A percentile compares a stretch with the other conserved stretches of the same genome.
phyloP scores from a whole-genome alignment of 495 filamentous ascomycete genomes.

The Cetradonia linearis region DNA sequence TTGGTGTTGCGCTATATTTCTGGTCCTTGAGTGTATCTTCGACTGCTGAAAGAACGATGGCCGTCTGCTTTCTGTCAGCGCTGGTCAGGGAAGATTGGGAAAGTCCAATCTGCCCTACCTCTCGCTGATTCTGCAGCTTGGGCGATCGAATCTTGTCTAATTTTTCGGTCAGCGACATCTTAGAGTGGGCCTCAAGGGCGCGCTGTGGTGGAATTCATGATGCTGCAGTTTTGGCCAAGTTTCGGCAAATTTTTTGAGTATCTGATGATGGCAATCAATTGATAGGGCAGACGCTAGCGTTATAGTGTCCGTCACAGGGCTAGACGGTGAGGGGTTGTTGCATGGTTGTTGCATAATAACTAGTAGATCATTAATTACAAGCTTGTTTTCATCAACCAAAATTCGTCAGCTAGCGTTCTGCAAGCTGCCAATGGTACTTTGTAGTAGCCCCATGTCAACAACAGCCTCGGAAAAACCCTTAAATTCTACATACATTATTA shows the following conservation, averaged over 20 bases:
- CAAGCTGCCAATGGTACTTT: too few species aligned
- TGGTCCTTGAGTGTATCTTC: conserved; percentile 86
- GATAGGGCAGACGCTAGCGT: background rate
- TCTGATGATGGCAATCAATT: conserved; percentile 2
- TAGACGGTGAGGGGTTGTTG: too few species aligned
- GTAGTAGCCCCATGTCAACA: background rate
- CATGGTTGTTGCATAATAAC: too few species aligned
- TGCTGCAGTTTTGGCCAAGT: background rate
- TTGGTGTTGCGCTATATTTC: conserved; percentile 68
- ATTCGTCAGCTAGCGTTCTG: too few species aligned
- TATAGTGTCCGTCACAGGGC: background rate
- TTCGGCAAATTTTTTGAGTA: conserved; percentile 3
- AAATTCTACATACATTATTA: background rate
- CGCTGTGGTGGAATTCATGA: background rate
- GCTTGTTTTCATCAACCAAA: too few species aligned
- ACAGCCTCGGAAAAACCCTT: background rate
- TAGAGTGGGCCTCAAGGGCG: conserved; percentile 20
- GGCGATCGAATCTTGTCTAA: conserved; percentile 93
- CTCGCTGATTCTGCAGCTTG: conserved; percentile 66
- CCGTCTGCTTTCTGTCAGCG: conserved; percentile 49
- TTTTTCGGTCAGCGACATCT: conserved; percentile 76
- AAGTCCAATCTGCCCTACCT: conserved; percentile 16
- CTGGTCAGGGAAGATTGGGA: conserved; percentile 9
- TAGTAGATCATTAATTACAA: too few species aligned
- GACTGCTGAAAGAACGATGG: conserved; percentile 77